These are phyloP conservation scores for Fusarium piperis DNA, from an alignment of 2,329 filamentous ascomycete species.

Conservation along the genomic window DNA sequence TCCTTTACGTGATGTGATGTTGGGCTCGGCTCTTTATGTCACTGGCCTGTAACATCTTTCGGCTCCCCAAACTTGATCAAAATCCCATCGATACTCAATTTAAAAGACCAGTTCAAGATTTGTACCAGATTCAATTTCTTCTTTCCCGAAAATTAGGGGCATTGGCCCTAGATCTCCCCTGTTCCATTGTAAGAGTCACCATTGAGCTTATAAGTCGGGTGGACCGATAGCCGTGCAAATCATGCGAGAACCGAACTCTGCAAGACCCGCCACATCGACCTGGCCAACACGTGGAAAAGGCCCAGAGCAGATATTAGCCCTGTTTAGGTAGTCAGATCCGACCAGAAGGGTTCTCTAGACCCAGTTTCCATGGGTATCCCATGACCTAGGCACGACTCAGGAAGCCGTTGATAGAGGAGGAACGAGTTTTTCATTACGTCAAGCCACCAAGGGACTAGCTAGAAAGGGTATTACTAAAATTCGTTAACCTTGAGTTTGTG, in stretches of 20 bases:
- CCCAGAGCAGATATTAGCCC: background rate
- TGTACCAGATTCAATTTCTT: background rate
- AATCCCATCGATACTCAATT: background rate
- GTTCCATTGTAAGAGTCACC: rapidly evolving
- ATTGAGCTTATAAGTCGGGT: background rate
- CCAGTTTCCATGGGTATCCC: background rate
- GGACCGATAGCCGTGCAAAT: background rate
- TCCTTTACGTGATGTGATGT: background rate
- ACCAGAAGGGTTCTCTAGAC: background rate
- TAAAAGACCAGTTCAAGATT: background rate
- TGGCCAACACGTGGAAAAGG: background rate
- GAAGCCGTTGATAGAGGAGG: background rate
- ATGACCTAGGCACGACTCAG: background rate
- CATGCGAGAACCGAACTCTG: background rate
- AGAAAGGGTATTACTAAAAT: background rate
- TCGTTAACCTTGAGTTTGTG: background rate
- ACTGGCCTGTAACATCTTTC: background rate
- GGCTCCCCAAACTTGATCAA: background rate
- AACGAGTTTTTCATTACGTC: background rate
- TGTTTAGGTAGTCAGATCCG: background rate
- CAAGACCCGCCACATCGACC: background rate
- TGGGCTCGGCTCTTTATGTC: background rate
- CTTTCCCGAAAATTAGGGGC: too few relatives aligned
- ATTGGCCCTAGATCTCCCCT: rapidly evolving
- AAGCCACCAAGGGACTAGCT: background rate